These are phyloP conservation scores for Picochlorum sp. DNA, from an alignment of 139 green algal genomes.

Conservation along the genomic window DNA sequence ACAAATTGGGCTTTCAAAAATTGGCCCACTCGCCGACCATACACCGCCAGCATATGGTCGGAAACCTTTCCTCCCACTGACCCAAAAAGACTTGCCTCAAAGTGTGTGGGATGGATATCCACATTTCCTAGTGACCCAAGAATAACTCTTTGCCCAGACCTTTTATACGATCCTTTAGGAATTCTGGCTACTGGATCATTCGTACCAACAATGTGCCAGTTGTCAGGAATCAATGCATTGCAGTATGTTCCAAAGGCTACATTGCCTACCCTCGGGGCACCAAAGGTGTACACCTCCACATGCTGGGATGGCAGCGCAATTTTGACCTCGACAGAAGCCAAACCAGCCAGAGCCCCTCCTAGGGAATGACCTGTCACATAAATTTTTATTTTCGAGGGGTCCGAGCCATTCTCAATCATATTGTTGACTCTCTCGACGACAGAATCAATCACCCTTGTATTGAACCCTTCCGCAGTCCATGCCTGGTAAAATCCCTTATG, in stretches of 20 bases:
- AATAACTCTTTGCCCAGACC: slow-evolving; percentile 36
- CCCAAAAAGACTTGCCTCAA: slow-evolving; percentile 18
- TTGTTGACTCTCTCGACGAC: background rate
- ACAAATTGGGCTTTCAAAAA: slow-evolving; percentile 13
- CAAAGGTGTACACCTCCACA: slow-evolving; percentile 37
- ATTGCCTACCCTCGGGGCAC: slow-evolving; percentile 47
- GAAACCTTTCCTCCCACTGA: background rate
- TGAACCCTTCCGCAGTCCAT: slow-evolving; percentile 3
- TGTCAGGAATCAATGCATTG: slow-evolving; percentile 29
- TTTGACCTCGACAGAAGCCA: slow-evolving; percentile 25
- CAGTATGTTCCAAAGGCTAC: slow-evolving; percentile 43
- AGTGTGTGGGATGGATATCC: slow-evolving; percentile 25
- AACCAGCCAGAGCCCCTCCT: slow-evolving; percentile 33
- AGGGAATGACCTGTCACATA: slow-evolving; percentile 29
- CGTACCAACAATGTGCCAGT: slow-evolving; percentile 43
- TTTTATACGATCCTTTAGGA: slow-evolving; percentile 40
- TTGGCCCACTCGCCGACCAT: background rate
- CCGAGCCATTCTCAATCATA: background rate
- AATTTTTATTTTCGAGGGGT: background rate
- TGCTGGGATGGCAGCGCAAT: background rate
- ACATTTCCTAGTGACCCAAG: slow-evolving; percentile 35
- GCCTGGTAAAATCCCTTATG: slow-evolving; percentile 28
- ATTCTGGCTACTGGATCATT: slow-evolving; percentile 16
- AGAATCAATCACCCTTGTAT: slow-evolving; percentile 1
- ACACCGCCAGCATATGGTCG: slow-evolving; percentile 7